Conservation (phyloP, 2,329 filamentous ascomycete genomes). For the Chrysosphaeria jannelii region DNA sequence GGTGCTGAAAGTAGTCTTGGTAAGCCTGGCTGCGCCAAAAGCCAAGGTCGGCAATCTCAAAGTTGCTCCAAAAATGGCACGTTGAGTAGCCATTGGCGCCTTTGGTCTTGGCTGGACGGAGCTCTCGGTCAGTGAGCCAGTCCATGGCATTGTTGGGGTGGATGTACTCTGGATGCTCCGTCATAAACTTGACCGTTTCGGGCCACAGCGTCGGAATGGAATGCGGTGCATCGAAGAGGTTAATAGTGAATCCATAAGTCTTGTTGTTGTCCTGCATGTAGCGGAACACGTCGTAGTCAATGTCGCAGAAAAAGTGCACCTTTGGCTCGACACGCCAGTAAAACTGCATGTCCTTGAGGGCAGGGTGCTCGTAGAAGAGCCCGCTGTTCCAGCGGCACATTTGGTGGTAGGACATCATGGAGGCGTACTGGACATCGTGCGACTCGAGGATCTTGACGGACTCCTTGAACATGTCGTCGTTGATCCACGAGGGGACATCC, state of each 20-base stretch:
- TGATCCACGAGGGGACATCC: conserved; percentile 79
- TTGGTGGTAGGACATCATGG: conserved; percentile 76
- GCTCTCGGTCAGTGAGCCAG: conserved; percentile 56
- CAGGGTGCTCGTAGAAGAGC: conserved; percentile 89
- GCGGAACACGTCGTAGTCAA: conserved; percentile 94
- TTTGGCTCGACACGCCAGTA: conserved; percentile 99
- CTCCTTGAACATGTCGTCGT: conserved; percentile 56
- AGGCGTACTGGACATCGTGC: conserved; percentile 69
- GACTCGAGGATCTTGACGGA: conserved; percentile 60
- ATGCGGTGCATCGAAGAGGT: conserved; percentile 71
- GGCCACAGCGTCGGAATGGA: conserved; percentile 79
- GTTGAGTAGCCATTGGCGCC: conserved; percentile 84
- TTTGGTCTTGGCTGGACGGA: conserved; percentile 49
- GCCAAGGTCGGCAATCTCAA: conserved; percentile 76
- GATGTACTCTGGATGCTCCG: conserved; percentile 53
- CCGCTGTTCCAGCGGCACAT: conserved; percentile 99
- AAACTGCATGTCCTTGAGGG: conserved; percentile 52
- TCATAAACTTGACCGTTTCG: conserved; percentile 75
- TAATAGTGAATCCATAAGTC: conserved; percentile 96
- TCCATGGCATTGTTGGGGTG: conserved; percentile 59
- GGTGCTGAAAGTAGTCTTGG: conserved; percentile 84
- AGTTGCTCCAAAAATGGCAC: conserved; percentile 98
- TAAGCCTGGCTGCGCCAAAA: conserved; percentile 83
- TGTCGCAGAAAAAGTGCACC: conserved; percentile 95
- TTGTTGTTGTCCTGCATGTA: conserved; percentile 98